A percentile compares a stretch with the other conserved stretches of the same genome.
Conservation (phyloP, 768 basidiomycete genomes). For the Panaeolus papilionaceus region DNA sequence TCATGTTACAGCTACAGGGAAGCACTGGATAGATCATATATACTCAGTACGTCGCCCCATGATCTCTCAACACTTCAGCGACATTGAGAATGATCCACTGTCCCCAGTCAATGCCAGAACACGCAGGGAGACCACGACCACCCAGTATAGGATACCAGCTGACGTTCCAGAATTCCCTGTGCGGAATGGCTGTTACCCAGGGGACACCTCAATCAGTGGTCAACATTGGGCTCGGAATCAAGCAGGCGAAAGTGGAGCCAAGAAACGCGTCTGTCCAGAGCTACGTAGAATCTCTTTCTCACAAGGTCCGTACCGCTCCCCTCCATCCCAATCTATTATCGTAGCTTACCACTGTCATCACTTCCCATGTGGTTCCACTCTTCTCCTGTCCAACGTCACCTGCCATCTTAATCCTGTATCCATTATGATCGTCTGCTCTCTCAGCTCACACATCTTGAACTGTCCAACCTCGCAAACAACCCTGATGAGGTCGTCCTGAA, state of each 20-base stretch:
- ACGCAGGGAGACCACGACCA: constrained; percentile 66
- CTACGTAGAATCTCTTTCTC: constrained; percentile 76
- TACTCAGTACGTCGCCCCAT: neutral
- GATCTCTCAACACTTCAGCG: neutral
- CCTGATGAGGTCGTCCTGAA: constrained; percentile 73
- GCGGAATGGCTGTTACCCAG: constrained; percentile 89
- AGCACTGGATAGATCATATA: constrained; percentile 87
- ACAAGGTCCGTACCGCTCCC: constrained; percentile 60
- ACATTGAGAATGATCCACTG: neutral
- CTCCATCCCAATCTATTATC: constrained; percentile 13
- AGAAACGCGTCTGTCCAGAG: constrained; percentile 60
- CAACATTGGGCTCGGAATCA: constrained; percentile 84
- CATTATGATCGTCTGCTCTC: neutral
- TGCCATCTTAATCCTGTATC: neutral
- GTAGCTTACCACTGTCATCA: constrained; percentile 9
- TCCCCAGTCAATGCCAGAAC: constrained; percentile 52
- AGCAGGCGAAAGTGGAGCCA: constrained; percentile 69
- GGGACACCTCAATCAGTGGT: constrained; percentile 76
- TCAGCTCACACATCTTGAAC: constrained; percentile 47
- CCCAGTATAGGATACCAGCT: constrained; percentile 86
- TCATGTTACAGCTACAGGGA: constrained; percentile 62
- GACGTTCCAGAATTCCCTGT: constrained; percentile 67
- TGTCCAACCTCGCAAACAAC: constrained; percentile 56
- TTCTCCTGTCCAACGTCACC: neutral
- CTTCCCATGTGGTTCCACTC: neutral